These are phyloP conservation scores for Madurella mycetomatis DNA, from an alignment of 2,329 filamentous ascomycete genomes.

Conservation along the genomic window DNA sequence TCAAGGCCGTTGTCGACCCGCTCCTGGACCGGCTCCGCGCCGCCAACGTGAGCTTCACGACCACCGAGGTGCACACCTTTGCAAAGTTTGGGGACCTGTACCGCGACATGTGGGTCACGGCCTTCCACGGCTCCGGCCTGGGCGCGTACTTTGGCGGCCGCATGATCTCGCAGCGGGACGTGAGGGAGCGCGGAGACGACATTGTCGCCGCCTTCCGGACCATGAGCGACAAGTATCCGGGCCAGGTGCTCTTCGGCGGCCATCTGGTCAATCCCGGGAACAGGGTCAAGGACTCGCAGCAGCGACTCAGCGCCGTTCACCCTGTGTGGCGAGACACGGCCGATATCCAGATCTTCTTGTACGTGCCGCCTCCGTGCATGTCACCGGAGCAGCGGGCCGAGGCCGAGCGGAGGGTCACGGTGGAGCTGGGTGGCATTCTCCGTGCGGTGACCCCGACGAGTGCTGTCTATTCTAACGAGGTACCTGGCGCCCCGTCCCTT, in stretches of 20 bases:
- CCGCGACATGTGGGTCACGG: constrained; percentile 8
- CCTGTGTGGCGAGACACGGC: not conserved
- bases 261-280: too few relatives aligned
- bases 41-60: too few relatives aligned
- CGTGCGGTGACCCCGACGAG: not conserved
- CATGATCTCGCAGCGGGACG: constrained; percentile 4
- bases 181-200: constrained; percentile 1
- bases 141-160: not conserved
- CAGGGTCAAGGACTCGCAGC: too few relatives aligned
- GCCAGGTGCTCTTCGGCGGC: too few relatives aligned
- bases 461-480: too few relatives aligned
- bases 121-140: constrained; percentile 6
- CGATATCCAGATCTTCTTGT: constrained; percentile 11
- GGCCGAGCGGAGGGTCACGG: constrained; percentile 2
- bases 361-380: constrained; percentile 10
- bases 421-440: constrained; percentile 2
- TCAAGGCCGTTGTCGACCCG: too few relatives aligned
- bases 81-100: not conserved
- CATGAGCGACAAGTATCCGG: too few relatives aligned
- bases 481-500: too few relatives aligned
- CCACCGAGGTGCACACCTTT: constrained; percentile 2
- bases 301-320: too few relatives aligned
- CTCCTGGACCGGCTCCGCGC: too few relatives aligned
- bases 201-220: too few relatives aligned
- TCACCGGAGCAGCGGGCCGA: constrained; percentile 7